Base-by-base conservation (phyloP, 1,284 basidiomycete genomes). In the Meira nashicola region DNA sequence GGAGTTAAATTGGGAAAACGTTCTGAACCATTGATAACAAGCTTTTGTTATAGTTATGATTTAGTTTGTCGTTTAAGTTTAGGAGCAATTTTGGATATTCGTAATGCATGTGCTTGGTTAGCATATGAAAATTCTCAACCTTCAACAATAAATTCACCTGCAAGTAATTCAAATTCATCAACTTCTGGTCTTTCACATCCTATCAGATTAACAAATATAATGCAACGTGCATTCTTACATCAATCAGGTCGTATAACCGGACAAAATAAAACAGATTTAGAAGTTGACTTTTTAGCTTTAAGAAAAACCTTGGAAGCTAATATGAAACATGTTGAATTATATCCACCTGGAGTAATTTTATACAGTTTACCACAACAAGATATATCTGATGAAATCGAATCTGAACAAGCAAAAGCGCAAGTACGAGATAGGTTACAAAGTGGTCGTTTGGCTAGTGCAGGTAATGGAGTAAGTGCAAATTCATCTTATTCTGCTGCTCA, bases 291-390 rank as follows among this genome's bases (percentile, higher is more conserved):
- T 72, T 80, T 90, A 37, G 83, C 87, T 0, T 83, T 88, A 41
- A 84, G 89, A 33, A 89, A 89, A 81, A 89, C 89, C 2, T 82
- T 91, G 0, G 88, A 90, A 76, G 89, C 88, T 25, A 90, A 89
- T 64, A 90, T 91, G 89, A 84, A 85, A 54, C 84, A 83, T 80
- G 81, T 85, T 7, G 83, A 86, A 68, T 83, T 89, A 70, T 90
- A 84, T 68, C 89, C 89, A 2, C 87, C 89, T 0, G 89, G 89
- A 1, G 83, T 86, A 6, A 85, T 90, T 10, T 81, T 89, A 39
- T 90, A 89, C 86, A 87, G 86, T 4, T 81, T 90, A 69, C 83
- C 86, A 55, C 84, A 87, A 56, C 83, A 83, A 33, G 86, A 88
- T 73, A 73, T 88, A 12, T 4, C 57, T 17, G 25, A 9, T 15